Base-by-base conservation (phyloP, 768 basidiomycete species). In the Termitomyces heimii region DNA sequence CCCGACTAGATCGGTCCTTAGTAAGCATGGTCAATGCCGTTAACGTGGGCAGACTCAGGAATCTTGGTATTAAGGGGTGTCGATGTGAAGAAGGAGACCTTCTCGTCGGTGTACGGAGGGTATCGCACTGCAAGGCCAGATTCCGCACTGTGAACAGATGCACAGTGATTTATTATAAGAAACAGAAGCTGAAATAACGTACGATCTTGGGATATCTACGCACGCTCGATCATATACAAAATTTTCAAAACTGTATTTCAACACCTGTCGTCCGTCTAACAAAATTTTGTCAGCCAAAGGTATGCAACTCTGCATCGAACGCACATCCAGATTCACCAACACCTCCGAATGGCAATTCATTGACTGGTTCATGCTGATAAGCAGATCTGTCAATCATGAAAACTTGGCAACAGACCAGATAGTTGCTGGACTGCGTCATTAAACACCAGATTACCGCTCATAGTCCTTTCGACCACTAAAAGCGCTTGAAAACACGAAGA, bases 311-410 rank as follows among this genome's bases (percentile, higher is more conserved):
- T 45, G 43, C 22, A 24, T 31, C 51, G 16, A 9, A 71, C 83
- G 60, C 66, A 87, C 86, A 79, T 54, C 87, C 86, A 1, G 85
- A 86, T 63, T 81, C 81, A 32, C 86, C 85, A 3, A 82, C 73
- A 2, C 83, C 82, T 13, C 76, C 73, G 62, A 84, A 80, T 1
- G 82, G 83, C 48, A 83, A 63, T 35, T 66, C 63, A 51, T 68
- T 61, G 24, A 71, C 70, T 58, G 20, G 13, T 67, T 34, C 5
- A 24, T 8, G 35, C 8, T 14, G 16, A 44, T 59, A 68, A 58
- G 28, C 1, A 45, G 49, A 20, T 12, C 4, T 14, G 29, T 18
- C 43, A 28, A 29, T 32, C 35, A 35, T 34, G 28, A 55, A 35
- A 32, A 50, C 13, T 37, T n/a, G 7, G 20, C n/a, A 31, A 65